phyloP scores from a whole-genome alignment of 345 rosid genomes.

The Leavenworthia alabamica region DNA sequence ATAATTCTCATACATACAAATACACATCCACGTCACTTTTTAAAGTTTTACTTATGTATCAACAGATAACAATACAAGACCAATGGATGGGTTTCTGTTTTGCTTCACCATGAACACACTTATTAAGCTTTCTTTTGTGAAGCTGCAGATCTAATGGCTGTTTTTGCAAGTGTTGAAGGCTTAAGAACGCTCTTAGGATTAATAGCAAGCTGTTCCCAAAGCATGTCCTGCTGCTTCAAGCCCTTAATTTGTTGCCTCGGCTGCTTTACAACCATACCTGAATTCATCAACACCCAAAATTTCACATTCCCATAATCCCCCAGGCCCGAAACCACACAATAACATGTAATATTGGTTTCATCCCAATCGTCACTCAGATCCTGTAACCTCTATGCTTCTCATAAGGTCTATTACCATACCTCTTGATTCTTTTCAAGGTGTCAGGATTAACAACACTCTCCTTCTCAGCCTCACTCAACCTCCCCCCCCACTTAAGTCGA shows the following conservation, averaged over 20 bases:
- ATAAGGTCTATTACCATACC: too few relatives aligned
- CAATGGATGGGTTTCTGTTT: too few relatives aligned
- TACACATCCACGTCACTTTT: too few relatives aligned
- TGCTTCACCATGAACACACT: too few relatives aligned
- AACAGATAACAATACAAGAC: too few relatives aligned
- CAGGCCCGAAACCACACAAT: too few relatives aligned
- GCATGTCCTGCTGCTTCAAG: conserved; percentile 85
- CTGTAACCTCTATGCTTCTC: too few relatives aligned
- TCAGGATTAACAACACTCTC: conserved; percentile 52
- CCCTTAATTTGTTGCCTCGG: conserved; percentile 74
- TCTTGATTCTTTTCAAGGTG: conserved; percentile 64
- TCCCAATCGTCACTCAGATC: too few relatives aligned
- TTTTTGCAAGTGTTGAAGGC: conserved; percentile 58
- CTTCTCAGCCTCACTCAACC: conserved; percentile 44
- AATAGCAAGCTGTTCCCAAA: conserved; percentile 76
- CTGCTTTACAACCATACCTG: conserved; percentile 86
- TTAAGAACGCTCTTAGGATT: conserved; percentile 78
- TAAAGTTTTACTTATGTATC: too few relatives aligned
- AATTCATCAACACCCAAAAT: conserved; percentile 30
- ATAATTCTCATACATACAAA: too few relatives aligned
- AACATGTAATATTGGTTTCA: too few relatives aligned
- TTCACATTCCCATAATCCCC: too few relatives aligned
- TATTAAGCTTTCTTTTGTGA: conserved; percentile 42
- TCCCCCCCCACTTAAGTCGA: conserved; percentile 67
- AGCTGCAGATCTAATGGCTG: conserved; percentile 62